Percentiles rank a stretch among this genome's conserved stretches.
Evolutionary conservation across 305 asterid genomes (phyloP).

Genomic region (Fraxinus latifolia): DNA sequence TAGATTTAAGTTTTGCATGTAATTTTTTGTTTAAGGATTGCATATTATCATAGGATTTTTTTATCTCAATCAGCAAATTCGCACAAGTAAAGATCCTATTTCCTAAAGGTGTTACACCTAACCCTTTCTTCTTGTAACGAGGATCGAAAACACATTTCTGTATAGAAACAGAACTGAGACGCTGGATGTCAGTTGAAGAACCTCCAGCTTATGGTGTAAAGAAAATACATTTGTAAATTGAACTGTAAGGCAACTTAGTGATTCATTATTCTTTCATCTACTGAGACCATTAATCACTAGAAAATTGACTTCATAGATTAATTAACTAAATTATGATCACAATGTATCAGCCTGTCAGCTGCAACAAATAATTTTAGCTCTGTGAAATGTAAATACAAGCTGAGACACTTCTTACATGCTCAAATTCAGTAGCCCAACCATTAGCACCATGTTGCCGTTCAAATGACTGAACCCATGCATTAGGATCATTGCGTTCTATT

Average conservation of each 20-base stretch:
- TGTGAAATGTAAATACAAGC: slow-evolving; percentile 4
- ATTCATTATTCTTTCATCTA: not conserved
- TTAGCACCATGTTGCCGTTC: slow-evolving; percentile 85
- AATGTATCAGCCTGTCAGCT: slow-evolving; percentile 18
- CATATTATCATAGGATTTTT: not conserved
- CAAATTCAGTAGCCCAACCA: slow-evolving; percentile 99
- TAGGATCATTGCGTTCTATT: slow-evolving; percentile 65
- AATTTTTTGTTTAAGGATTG: not conserved
- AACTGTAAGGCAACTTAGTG: not conserved
- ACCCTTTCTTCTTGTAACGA: not conserved
- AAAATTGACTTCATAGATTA: not conserved
- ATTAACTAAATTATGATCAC: slow-evolving; percentile 11
- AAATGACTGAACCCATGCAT: slow-evolving; percentile 84
- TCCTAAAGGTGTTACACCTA: not conserved
- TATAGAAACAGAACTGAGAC: not conserved
- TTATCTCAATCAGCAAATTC: not conserved
- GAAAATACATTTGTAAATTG: not conserved
- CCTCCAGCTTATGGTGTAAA: not conserved
- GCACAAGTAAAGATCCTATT: not conserved
- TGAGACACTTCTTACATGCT: slow-evolving; percentile 61
- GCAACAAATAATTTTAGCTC: slow-evolving; percentile 16
- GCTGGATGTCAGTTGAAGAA: not conserved
- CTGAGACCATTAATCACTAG: not conserved
- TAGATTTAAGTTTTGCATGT: not conserved
- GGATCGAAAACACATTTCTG: not conserved